Base-by-base conservation (phyloP, 106 monocot genomes). In the Phalaenopsis aphrodite region DNA sequence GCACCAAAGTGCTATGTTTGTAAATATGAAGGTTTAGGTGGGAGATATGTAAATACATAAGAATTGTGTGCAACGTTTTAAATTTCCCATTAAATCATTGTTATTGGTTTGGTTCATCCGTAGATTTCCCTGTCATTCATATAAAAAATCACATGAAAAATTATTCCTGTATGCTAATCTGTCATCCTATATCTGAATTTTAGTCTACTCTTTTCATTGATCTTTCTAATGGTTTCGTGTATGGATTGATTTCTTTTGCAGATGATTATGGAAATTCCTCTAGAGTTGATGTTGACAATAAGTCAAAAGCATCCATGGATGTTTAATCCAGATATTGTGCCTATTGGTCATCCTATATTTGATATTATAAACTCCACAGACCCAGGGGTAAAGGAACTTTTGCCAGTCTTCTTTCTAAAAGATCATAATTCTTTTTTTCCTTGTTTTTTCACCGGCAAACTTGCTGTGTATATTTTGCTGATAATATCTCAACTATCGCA, bases 241-340 rank as follows among this genome's bases (percentile, higher is more conserved):
- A 74, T 74, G 42, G 55, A 36, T 55, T 77, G 55, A 77, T 15
- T 77, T 83, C 76, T 77, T 11, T 41, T 85, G 56, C 82, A 97
- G 97, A 84, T 97, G 85, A 97, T 97, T 64, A 97, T 98, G 94
- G 94, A 98, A 83, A 94, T 98, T 43, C 98, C 98, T 1, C 49
- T 98, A 52, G 92, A 94, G 81, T 82, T 94, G 85, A 92, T 94
- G 98, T 72, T 98, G 79, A 98, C 98, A 17, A 91, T 98, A 74
- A 94, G 90, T 58, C 87, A 98, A 79, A 92, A 93, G 78, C 83
- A 77, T 79, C 98, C 94, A 30, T 98, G 98, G 98, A 92, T 98
- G 94, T 98, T 98, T 83, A 91, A 91, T 78, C 98, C 98, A 55
- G 98, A 98, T 84, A 87, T 98, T 67, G 78, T 98, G 30, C 98